Percentiles rank a stretch among this genome's conserved stretches.
These are phyloP conservation scores for Polyrhizophydium stewartii DNA, from an alignment of 371 early-diverging fungal genomes.

Conservation along the genomic window DNA sequence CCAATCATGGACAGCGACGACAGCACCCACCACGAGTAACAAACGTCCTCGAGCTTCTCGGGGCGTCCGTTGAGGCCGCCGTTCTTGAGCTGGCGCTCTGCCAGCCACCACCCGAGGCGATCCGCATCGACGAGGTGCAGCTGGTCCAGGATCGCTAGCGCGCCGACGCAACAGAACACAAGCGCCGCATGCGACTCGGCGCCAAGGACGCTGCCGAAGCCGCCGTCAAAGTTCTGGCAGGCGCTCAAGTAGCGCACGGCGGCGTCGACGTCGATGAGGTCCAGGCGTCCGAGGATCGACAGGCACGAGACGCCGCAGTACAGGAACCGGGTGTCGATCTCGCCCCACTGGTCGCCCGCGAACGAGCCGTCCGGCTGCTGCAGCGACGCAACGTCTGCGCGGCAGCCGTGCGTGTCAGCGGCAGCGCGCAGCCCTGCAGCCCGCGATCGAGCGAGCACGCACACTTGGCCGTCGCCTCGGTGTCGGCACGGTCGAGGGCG, in stretches of 20 bases:
- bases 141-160: constrained; percentile 73
- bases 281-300: constrained; percentile 67
- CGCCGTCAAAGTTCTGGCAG: constrained; percentile 97
- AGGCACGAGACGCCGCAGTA: constrained; percentile 81
- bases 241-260: constrained; percentile 71
- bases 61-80: constrained; percentile 98
- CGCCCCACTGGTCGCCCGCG: constrained; percentile 90
- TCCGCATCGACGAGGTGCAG: constrained; percentile 69
- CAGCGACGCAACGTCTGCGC: constrained; percentile 38
- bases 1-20: constrained; percentile 85
- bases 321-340: constrained; percentile 92
- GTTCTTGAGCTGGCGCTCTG: constrained; percentile 83
- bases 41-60: constrained; percentile 97
- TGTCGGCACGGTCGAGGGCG: constrained; percentile 69
- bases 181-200: constrained; percentile 95
- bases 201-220: constrained; percentile 90
- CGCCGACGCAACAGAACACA: constrained; percentile 92
- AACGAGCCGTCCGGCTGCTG: constrained; percentile 76
- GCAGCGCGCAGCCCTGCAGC: not conserved
- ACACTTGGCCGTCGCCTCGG: not conserved
- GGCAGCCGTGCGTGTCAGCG: not conserved
- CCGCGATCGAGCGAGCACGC: no score
- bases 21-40: constrained; percentile 99
- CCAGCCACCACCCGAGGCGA: constrained; percentile 86
- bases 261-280: constrained; percentile 59